A percentile compares a stretch with the other conserved stretches of the same genome.
phyloP scores from a whole-genome alignment of 2,329 filamentous ascomycete species.

The Phoma sp. region DNA sequence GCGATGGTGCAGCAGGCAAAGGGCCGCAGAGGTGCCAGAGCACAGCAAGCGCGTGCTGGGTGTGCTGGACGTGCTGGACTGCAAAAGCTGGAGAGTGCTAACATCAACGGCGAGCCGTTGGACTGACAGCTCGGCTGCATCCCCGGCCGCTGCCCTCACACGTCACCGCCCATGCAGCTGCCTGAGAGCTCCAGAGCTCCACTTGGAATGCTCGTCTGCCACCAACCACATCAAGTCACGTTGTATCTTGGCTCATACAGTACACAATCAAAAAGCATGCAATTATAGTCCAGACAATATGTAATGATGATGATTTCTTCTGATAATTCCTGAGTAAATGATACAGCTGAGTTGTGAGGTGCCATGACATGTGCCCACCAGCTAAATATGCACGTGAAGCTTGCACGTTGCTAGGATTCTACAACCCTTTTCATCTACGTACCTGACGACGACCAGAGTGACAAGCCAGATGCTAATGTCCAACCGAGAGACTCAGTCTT shows the following conservation, averaged over 20 bases:
- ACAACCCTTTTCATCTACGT: too few relatives aligned
- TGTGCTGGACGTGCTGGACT: not conserved
- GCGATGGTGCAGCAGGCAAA: constrained; percentile 3
- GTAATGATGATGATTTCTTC: too few relatives aligned
- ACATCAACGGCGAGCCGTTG: not conserved
- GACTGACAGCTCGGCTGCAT: constrained; percentile 1
- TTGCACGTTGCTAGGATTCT: too few relatives aligned
- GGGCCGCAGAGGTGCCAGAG: constrained; percentile 2
- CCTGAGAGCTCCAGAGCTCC: not conserved
- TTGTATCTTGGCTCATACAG: constrained; percentile 7
- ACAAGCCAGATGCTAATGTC: too few relatives aligned
- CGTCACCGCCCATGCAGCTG: constrained; percentile 3
- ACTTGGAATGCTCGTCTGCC: not conserved
- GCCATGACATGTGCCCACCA: too few relatives aligned
- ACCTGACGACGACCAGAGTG: too few relatives aligned
- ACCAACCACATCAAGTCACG: not conserved
- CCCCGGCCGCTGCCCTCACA: not conserved
- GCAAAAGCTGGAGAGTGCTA: not conserved
- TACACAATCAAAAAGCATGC: not conserved
- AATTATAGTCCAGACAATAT: too few relatives aligned
- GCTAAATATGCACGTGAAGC: too few relatives aligned
- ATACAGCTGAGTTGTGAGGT: too few relatives aligned
- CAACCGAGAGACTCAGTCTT: too few relatives aligned
- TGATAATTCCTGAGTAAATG: too few relatives aligned
- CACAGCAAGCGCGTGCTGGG: constrained; percentile 4